Conservation (phyloP, 352 stramenopile genomes). For the Phytophthora colocasiae region DNA sequence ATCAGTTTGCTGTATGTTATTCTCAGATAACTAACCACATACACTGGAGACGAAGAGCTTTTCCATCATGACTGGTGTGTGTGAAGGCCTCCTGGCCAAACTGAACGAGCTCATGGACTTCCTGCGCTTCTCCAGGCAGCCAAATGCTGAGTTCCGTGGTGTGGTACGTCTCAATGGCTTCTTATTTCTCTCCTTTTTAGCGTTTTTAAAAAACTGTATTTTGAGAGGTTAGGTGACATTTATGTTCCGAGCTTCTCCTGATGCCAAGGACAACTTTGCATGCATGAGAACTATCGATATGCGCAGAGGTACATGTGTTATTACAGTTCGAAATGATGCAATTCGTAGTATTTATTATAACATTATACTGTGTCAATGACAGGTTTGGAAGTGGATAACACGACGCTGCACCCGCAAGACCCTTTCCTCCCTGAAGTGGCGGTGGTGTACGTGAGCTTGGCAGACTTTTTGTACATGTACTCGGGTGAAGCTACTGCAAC, state of each 20-base stretch:
- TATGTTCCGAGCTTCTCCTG: constrained; percentile 66
- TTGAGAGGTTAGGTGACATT: constrained; percentile 72
- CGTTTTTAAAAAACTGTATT: not conserved
- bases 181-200: not conserved
- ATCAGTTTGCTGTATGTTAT: not conserved
- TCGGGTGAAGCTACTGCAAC: constrained; percentile 75
- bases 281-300: constrained; percentile 86
- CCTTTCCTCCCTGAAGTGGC: constrained; percentile 70
- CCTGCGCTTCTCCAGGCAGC: constrained; percentile 65
- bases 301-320: constrained; percentile 46
- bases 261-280: constrained; percentile 52
- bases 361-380: constrained; percentile 5
- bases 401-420: constrained; percentile 53
- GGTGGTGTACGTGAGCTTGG: constrained; percentile 75
- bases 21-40: constrained; percentile 13
- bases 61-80: constrained; percentile 47
- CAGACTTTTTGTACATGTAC: constrained; percentile 91
- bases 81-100: constrained; percentile 77
- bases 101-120: constrained; percentile 90
- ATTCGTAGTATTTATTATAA: not conserved
- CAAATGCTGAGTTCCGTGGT: constrained; percentile 57
- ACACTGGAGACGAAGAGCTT: not conserved
- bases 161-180: constrained; percentile 41
- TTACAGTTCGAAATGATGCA: no score
- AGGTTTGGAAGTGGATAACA: constrained; percentile 66